Evolutionary conservation across 345 rosid genomes (phyloP).

Genomic region (Pistacia integerrima): DNA sequence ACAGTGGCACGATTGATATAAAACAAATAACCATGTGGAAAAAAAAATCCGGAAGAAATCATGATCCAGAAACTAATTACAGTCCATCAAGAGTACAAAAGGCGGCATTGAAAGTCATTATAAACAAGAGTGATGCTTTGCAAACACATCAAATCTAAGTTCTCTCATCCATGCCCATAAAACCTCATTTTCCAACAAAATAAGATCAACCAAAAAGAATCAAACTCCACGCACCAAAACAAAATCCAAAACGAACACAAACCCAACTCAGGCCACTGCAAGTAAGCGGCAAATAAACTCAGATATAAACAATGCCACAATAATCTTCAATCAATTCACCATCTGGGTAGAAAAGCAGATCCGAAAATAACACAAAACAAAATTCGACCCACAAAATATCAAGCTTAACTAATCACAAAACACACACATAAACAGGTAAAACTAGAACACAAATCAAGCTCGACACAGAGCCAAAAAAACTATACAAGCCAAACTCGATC

Average conservation of each 20-base stretch:
- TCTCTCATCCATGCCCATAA: not conserved
- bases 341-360: not conserved
- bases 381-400: not conserved
- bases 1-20: not conserved
- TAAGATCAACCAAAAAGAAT: not conserved
- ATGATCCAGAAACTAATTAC: not conserved
- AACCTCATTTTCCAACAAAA: not conserved
- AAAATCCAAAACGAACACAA: not conserved
- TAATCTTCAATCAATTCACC: not conserved
- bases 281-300: not conserved
- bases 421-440: not conserved
- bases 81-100: not conserved
- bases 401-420: not conserved
- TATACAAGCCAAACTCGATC: not conserved
- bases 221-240: not conserved
- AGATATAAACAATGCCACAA: not conserved
- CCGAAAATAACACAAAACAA: not conserved
- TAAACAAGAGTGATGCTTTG: not conserved
- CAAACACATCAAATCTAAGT: not conserved
- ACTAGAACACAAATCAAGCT: not conserved
- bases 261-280: not conserved
- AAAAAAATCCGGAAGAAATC: not conserved
- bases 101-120: not conserved
- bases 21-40: not conserved
- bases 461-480: not conserved